phyloP scores from a whole-genome alignment of 306 rosid species.

The Sindora glabra region DNA sequence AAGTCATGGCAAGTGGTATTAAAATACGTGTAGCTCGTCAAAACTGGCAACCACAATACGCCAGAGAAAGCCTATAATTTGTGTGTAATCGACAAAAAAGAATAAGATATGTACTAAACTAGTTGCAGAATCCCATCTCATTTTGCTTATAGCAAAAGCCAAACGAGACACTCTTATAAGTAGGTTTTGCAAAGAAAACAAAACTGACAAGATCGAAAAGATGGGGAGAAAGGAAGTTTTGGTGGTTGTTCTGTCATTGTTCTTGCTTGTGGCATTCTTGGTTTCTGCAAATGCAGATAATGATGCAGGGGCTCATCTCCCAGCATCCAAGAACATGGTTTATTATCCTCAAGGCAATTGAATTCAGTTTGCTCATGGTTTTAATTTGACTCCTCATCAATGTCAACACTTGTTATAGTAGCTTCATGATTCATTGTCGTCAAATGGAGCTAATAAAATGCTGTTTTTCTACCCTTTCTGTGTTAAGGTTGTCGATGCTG shows the following conservation, averaged over 20 bases:
- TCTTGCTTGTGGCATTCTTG: slow-evolving; percentile 7
- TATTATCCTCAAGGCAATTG: slow-evolving; percentile 29
- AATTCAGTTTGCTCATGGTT: not conserved
- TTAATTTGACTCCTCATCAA: not conserved
- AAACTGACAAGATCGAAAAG: not conserved
- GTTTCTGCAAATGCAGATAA: slow-evolving; percentile 15
- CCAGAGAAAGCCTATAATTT: not conserved
- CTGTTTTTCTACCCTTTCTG: not conserved
- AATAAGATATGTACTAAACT: not conserved
- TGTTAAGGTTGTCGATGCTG: slow-evolving; percentile 26
- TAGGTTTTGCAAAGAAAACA: slow-evolving; percentile 2
- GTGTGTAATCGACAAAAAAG: slow-evolving; percentile 7
- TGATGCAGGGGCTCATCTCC: not conserved
- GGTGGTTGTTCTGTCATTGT: slow-evolving; percentile 16
- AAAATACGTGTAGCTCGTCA: too few species aligned
- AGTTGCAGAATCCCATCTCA: not conserved
- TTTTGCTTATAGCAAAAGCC: not conserved
- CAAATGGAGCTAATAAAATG: not conserved
- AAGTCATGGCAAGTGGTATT: too few species aligned
- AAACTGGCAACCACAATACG: not conserved
- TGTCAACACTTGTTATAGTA: too few species aligned
- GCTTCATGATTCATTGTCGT: not conserved
- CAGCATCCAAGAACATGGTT: slow-evolving; percentile 16
- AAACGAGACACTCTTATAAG: not conserved
- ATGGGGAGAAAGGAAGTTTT: slow-evolving; percentile 13